Evolutionary conservation across 768 basidiomycete genomes (phyloP).

Genomic region (Daedaleopsis nitida): DNA sequence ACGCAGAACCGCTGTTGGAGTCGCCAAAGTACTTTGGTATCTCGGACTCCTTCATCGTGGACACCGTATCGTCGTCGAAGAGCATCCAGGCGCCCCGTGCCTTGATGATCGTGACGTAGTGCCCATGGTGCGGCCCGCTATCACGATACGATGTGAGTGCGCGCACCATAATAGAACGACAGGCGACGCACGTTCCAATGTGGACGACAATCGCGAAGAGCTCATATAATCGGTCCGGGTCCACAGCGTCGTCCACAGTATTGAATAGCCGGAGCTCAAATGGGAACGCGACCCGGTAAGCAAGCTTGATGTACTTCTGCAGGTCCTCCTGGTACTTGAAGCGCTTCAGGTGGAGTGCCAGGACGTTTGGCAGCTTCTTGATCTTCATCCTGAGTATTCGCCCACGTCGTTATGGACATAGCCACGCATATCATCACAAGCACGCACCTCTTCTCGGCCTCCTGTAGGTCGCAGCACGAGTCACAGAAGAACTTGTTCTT

Average conservation of each 20-base stretch:
- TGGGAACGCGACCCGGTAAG: slow-evolving; percentile 96
- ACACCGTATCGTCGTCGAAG: slow-evolving; percentile 95
- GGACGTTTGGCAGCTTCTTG: slow-evolving; percentile 91
- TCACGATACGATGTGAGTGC: background rate
- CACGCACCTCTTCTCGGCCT: slow-evolving; percentile 93
- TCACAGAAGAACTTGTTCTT: slow-evolving; percentile 99
- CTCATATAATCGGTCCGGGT: slow-evolving; percentile 92
- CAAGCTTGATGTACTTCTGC: slow-evolving; percentile 89
- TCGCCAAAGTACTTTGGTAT: slow-evolving; percentile 96
- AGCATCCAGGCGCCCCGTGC: slow-evolving; percentile 81
- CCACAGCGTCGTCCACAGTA: slow-evolving; percentile 89
- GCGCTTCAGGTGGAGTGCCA: slow-evolving; percentile 94
- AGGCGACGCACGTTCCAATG: slow-evolving; percentile 77
- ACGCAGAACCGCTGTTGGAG: slow-evolving; percentile 82
- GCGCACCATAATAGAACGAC: slow-evolving; percentile 1
- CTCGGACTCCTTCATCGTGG: slow-evolving; percentile 83
- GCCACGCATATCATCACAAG: background rate
- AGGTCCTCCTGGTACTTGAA: slow-evolving; percentile 98
- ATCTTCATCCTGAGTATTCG: slow-evolving; percentile 85
- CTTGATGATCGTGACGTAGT: slow-evolving; percentile 95
- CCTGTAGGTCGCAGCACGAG: slow-evolving; percentile 93
- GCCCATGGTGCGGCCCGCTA: slow-evolving; percentile 98
- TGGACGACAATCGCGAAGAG: slow-evolving; percentile 98
- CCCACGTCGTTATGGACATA: no score
- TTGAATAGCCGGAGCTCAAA: slow-evolving; percentile 94